Evolutionary conservation across 2,329 filamentous ascomycete genomes (phyloP), one percentile per base, ranked within the genome.

Genomic region (Diplodia seriata): DNA sequence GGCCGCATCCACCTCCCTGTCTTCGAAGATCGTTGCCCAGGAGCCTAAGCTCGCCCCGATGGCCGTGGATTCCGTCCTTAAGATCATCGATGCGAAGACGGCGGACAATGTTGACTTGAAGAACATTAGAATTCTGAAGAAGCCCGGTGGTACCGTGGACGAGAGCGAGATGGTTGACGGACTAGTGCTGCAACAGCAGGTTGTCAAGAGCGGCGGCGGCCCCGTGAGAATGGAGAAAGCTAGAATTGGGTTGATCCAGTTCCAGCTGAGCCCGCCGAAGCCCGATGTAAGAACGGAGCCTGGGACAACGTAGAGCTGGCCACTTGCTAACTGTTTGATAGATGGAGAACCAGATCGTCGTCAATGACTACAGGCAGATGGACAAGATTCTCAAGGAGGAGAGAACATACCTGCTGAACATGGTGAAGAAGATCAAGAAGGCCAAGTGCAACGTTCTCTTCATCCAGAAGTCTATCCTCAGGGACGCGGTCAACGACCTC

Each of bases 401-500:
- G 85, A 92, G 95, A 73, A 92, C 95, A 74, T 99, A 99, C 82
- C 88, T 99, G 71, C 87, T 99, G 69, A 98, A 98, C 85, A 92
- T 99, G 89, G 94, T 96, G 78, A 98, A 99, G 88, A 99, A 98
- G 87, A 99, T 99, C 82, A 97, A 98, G 85, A 99, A 98, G 87
- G 94, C 95, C 73, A 99, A 98, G 85, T 99, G 95, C 84, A 99
- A 99, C 76, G 95, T 99, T 53, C 89, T 98, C 54, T 86, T 99
- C 73, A 98, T 99, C 74, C 95, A 99, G 78, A 99, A 99, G 84
- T 98, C 94, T 15, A 99, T 99, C 74, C 89, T 99, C 69, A 90
- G 95, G 74, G 95, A 99, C 76, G 95, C 95, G 43, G 94, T 99
- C 79, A 99, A 99, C 84, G 95, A 99, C 75, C 87, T 99, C 68